Conservation (phyloP, 257 asterid species). For the Solanum chilense region DNA sequence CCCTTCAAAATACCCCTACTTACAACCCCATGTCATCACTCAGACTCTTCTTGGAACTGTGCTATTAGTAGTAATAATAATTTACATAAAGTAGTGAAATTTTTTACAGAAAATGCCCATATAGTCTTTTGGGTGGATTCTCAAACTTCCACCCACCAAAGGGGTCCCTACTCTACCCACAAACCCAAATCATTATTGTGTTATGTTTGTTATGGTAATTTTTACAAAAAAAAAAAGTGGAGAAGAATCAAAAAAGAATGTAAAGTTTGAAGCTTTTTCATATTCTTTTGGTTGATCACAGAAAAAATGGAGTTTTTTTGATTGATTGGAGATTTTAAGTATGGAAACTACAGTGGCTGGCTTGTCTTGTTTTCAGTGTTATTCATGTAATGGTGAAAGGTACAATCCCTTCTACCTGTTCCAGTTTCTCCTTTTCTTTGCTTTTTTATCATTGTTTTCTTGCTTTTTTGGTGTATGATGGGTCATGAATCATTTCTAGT, state of each 20-base stretch:
- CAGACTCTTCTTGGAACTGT: background rate
- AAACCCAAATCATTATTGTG: constrained; percentile 10
- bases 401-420: background rate
- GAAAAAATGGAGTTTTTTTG: background rate
- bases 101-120: background rate
- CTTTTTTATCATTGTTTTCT: background rate
- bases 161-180: background rate
- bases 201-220: background rate
- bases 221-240: background rate
- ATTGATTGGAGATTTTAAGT: background rate
- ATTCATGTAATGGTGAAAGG: constrained; percentile 35
- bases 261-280: background rate
- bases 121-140: background rate
- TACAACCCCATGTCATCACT: constrained; percentile 7
- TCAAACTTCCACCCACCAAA: constrained; percentile 5
- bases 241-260: background rate
- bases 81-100: background rate
- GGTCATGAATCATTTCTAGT: background rate
- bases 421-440: background rate
- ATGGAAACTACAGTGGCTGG: constrained; percentile 28
- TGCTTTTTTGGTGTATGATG: background rate
- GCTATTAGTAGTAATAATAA: background rate
- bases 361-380: constrained; percentile 24
- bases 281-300: constrained; percentile 6
- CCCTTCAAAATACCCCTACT: background rate